These are phyloP conservation scores for Geotrichum phurueaensis DNA, from an alignment of 1,139 yeast species.

Conservation along the genomic window DNA sequence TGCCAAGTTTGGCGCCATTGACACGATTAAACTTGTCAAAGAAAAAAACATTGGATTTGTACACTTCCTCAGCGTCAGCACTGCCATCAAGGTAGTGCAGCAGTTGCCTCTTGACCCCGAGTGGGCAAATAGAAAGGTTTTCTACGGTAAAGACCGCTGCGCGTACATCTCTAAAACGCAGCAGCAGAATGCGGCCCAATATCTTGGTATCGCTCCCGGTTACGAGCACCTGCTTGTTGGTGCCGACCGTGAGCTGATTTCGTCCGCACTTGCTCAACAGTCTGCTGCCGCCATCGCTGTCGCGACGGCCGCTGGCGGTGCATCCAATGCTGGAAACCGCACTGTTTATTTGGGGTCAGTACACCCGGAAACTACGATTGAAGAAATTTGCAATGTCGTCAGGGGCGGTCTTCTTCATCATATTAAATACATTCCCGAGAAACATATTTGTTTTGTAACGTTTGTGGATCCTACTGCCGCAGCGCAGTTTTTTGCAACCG, in stretches of 20 bases:
- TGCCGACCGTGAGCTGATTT: conserved; percentile 61
- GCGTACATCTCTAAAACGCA: conserved; percentile 82
- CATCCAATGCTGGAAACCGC: conserved; percentile 79
- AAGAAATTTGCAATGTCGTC: conserved; percentile 88
- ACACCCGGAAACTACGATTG: conserved; percentile 78
- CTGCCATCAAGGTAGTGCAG: conserved; percentile 77
- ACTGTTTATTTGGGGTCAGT: conserved; percentile 86
- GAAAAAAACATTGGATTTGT: conserved; percentile 77
- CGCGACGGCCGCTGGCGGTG: conserved; percentile 72
- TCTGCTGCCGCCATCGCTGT: conserved; percentile 70
- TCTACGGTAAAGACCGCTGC: conserved; percentile 86
- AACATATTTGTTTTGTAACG: conserved; percentile 87
- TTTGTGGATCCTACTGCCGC: conserved; percentile 90
- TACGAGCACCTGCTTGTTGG: conserved; percentile 77
- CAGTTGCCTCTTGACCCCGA: conserved; percentile 49
- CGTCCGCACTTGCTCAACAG: conserved; percentile 51
- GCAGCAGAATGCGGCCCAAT: conserved; percentile 95
- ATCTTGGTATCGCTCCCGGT: conserved; percentile 84
- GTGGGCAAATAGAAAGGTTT: conserved; percentile 60
- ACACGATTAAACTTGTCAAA: conserved; percentile 64
- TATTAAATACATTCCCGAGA: conserved; percentile 56
- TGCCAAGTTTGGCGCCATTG: conserved; percentile 67
- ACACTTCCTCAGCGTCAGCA: conserved; percentile 72
- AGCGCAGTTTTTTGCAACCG: conserved; percentile 85
- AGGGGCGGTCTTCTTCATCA: conserved; percentile 84